Evolutionary conservation across 179 eudicot species (phyloP), one percentile per base, ranked within the genome.

Genomic region (Sideroxylon spinosum): DNA sequence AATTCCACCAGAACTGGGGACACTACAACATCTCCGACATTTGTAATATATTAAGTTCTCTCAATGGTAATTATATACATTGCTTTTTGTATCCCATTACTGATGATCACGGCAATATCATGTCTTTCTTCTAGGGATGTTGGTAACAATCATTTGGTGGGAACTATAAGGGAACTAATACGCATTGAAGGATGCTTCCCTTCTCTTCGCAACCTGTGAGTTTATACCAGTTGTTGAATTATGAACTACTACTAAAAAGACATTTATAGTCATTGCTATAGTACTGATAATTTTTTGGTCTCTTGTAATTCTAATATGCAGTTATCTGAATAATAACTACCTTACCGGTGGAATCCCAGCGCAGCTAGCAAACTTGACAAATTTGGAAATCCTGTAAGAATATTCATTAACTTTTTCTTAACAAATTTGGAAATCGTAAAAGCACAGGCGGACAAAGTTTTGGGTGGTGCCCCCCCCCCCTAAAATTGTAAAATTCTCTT

Each of bases 121-220:
- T 81, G 44, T 80, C 6, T 77, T 82, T 75, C 60, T 82, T 75
- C 60, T 65, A 95, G 99, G 86, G 99, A 95, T 83, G 92, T 92
- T 66, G 97, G 97, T 74, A 95, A 90, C 86, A 93, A 95, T 80
- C 99, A 95, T 84, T 81, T 95, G 84, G 91, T 89, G 76, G 99
- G 99, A 73, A 95, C 99, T 61, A 93, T 95, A 61, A 92, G 99
- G 86, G 99, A 95, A 83, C 92, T 95, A 68, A 95, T 95, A 82
- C 97, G 98, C 68, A 86, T 90, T 78, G 98, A 95, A 80, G 99
- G 99, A 79, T 88, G 99, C 81, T 95, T 95, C 83, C 98, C 99
- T 69, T 86, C 91, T 76, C 96, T 95, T 62, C 94, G 99, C 77
- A 93, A 95, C 85, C 86, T 95, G 99, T 93, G 88, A 88, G 97